These are phyloP conservation scores for Amanita pseudoporphyria DNA, from an alignment of 768 basidiomycete species.

Conservation along the genomic window DNA sequence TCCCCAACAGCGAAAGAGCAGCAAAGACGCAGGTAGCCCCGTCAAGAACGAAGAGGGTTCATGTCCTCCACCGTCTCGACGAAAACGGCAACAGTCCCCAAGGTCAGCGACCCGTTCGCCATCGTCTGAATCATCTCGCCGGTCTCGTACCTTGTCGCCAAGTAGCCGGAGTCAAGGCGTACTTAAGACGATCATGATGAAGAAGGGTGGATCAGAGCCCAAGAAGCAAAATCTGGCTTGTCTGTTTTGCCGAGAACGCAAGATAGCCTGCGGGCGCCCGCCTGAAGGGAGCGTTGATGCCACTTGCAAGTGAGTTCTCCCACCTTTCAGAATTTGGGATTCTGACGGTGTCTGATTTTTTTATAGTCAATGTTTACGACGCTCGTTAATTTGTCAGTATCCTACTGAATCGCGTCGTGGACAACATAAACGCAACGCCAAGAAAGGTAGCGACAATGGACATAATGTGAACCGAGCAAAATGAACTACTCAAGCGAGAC, in stretches of 20 bases:
- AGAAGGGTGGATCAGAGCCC: slow-evolving; percentile 10
- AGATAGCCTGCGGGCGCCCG: slow-evolving; percentile 30
- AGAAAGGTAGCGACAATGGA: slow-evolving; percentile 1
- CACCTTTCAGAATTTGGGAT: not conserved
- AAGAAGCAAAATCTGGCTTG: slow-evolving; percentile 26
- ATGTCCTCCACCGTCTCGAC: not conserved
- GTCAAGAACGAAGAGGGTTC: not conserved
- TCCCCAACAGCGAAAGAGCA: not conserved
- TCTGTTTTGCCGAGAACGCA: slow-evolving; percentile 31
- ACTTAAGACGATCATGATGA: slow-evolving; percentile 9
- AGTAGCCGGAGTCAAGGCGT: slow-evolving; percentile 2
- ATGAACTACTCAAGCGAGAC: not conserved
- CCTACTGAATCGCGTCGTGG: slow-evolving; percentile 28
- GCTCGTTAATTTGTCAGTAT: slow-evolving; percentile 40
- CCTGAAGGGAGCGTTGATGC: slow-evolving; percentile 29
- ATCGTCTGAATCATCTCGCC: slow-evolving; percentile 2
- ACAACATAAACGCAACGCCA: slow-evolving; percentile 8
- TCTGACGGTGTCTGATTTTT: not conserved
- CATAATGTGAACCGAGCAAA: slow-evolving; percentile 2
- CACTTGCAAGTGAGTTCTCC: slow-evolving; percentile 37
- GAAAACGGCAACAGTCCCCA: not conserved
- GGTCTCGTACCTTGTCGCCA: slow-evolving; percentile 3
- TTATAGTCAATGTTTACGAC: slow-evolving; percentile 39
- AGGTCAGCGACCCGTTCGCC: not conserved
- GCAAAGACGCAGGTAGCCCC: not conserved